Evolutionary conservation across 352 stramenopile species (phyloP).

Genomic region (Elongisporangium prolatum): DNA sequence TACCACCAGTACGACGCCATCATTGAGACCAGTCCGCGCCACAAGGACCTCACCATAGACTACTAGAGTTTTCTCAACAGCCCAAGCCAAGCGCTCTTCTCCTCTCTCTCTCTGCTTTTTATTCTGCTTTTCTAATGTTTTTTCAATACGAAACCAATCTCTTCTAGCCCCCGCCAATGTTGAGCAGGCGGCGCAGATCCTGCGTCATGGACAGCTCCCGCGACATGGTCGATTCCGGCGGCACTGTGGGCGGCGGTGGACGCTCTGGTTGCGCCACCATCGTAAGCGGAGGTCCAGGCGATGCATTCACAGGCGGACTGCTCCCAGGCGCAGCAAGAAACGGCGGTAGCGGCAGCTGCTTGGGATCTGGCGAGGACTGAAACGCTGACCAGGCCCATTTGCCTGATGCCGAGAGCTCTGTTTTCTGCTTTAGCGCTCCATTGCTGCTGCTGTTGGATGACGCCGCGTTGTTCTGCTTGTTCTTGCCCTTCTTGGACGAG

Average conservation of each 20-base stretch:
- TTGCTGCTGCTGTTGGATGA: constrained; percentile 16
- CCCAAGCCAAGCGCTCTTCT: no score
- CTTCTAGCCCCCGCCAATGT: constrained; percentile 51
- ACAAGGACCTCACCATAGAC: constrained; percentile 47
- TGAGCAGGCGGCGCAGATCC: constrained; percentile 73
- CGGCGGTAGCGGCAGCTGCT: constrained; percentile 65
- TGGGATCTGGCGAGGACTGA: constrained; percentile 73
- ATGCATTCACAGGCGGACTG: no score
- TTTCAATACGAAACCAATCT: no score
- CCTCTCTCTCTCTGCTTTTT: no score
- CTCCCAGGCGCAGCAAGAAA: constrained; percentile 32
- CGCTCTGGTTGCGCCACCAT: constrained; percentile 3
- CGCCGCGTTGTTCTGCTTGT: constrained; percentile 21
- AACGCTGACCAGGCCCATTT: constrained; percentile 86
- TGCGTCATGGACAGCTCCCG: constrained; percentile 77
- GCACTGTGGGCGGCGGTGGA: constrained; percentile 30
- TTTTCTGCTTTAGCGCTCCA: constrained; percentile 33
- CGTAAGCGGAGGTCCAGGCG: constrained; percentile 10
- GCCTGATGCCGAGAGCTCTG: constrained; percentile 43
- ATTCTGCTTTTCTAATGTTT: no score
- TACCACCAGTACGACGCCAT: constrained; percentile 61
- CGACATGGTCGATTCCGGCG: constrained; percentile 24
- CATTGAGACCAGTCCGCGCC: constrained; percentile 21
- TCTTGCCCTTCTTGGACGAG: constrained; percentile 32
- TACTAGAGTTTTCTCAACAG: constrained; percentile 18